Percentiles rank a stretch among this genome's conserved stretches.
These are phyloP conservation scores for Wickerhamiella bombiphila DNA, from an alignment of 805 yeast genomes.

Conservation along the genomic window DNA sequence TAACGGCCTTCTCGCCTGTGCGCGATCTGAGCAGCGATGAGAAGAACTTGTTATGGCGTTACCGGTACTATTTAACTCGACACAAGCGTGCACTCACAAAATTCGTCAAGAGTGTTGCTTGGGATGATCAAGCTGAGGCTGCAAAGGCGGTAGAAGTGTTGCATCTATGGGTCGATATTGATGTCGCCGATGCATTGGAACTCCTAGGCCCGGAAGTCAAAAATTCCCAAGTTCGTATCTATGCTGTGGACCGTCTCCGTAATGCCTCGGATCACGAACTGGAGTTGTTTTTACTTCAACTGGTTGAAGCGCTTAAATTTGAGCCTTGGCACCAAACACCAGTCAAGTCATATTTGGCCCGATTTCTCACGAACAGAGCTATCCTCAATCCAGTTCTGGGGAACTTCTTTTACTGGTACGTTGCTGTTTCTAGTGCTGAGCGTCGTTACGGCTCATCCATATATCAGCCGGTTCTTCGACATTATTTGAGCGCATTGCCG, in stretches of 20 bases:
- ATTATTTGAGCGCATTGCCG: slow-evolving; percentile 29
- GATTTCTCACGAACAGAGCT: slow-evolving; percentile 62
- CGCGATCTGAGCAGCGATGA: slow-evolving; percentile 69
- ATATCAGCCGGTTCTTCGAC: slow-evolving; percentile 33
- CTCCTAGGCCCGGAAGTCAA: slow-evolving; percentile 64
- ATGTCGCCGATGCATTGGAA: slow-evolving; percentile 75
- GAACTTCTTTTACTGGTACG: slow-evolving; percentile 80
- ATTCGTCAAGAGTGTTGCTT: slow-evolving; percentile 71
- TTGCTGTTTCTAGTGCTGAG: slow-evolving; percentile 64
- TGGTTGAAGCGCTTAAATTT: slow-evolving; percentile 82
- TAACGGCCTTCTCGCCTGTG: slow-evolving; percentile 68
- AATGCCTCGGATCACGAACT: slow-evolving; percentile 70
- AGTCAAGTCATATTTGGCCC: slow-evolving; percentile 24
- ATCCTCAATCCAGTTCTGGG: slow-evolving; percentile 53
- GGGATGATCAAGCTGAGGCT: slow-evolving; percentile 74
- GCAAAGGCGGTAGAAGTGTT: slow-evolving; percentile 62
- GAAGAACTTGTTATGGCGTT: slow-evolving; percentile 80
- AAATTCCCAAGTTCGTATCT: slow-evolving; percentile 59
- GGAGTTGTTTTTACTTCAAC: slow-evolving; percentile 66
- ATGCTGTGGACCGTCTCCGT: slow-evolving; percentile 74
- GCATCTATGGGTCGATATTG: slow-evolving; percentile 59
- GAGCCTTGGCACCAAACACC: slow-evolving; percentile 31
- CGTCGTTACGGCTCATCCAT: slow-evolving; percentile 37
- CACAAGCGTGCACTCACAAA: slow-evolving; percentile 60
- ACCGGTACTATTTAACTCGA: slow-evolving; percentile 63